A percentile compares a stretch with the other conserved stretches of the same genome.
phyloP scores from a whole-genome alignment of 495 filamentous ascomycete genomes.

The Hyaloscypha finlandica region DNA sequence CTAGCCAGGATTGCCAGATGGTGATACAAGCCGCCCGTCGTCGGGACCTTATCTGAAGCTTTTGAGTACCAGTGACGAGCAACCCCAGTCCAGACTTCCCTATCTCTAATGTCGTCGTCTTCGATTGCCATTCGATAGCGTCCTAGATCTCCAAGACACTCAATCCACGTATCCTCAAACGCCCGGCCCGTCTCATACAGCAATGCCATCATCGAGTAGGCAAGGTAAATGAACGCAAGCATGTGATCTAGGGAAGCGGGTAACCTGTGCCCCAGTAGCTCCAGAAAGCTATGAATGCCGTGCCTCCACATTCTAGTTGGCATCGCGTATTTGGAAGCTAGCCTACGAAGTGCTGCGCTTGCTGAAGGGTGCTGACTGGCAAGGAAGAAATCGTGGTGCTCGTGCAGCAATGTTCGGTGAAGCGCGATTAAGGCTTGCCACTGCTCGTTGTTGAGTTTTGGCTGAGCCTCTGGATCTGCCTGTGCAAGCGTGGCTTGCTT shows the following conservation, averaged over 20 bases:
- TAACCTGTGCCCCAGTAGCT: constrained; percentile 66
- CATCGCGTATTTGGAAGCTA: constrained; percentile 30
- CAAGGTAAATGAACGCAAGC: constrained; percentile 77
- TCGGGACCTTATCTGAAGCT: constrained; percentile 70
- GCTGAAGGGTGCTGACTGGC: constrained; percentile 74
- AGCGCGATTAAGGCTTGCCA: constrained; percentile 67
- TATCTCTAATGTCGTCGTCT: constrained; percentile 66
- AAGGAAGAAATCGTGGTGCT: constrained; percentile 74
- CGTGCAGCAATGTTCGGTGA: constrained; percentile 71
- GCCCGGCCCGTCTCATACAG: constrained; percentile 72
- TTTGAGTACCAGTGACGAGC: constrained; percentile 80
- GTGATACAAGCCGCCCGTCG: constrained; percentile 79
- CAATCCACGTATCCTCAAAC: constrained; percentile 87
- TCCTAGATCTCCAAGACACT: constrained; percentile 80
- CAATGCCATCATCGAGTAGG: constrained; percentile 80
- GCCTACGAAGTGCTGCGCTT: neutral
- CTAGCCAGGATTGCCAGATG: constrained; percentile 83
- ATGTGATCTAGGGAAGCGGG: constrained; percentile 77
- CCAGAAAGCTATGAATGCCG: constrained; percentile 76
- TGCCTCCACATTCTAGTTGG: constrained; percentile 43
- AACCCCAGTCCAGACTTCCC: constrained; percentile 77
- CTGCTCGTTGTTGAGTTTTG: constrained; percentile 49
- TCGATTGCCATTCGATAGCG: constrained; percentile 72
- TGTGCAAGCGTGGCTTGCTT: constrained; percentile 34
- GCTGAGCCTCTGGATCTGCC: constrained; percentile 31